phyloP scores from a whole-genome alignment of 148 eudicot species.

The Vaccinium myrtillus region DNA sequence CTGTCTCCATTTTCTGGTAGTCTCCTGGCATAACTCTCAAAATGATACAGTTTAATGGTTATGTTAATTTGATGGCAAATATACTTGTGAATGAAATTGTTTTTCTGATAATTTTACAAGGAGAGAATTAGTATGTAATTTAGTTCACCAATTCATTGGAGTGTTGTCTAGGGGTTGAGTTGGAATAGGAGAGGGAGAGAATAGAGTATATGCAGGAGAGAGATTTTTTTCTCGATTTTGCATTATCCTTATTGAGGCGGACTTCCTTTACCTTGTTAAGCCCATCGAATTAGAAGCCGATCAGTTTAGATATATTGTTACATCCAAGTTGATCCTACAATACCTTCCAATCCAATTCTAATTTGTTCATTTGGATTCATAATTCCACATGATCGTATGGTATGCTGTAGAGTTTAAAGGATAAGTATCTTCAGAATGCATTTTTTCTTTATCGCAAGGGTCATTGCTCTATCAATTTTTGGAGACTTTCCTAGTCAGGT shows the following conservation, averaged over 20 bases:
- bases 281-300: neutral
- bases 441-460: neutral
- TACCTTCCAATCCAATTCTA: neutral
- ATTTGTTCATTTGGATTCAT: neutral
- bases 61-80: neutral
- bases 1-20: neutral
- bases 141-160: neutral
- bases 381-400: neutral
- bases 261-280: neutral
- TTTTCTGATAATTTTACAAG: neutral
- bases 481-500: neutral
- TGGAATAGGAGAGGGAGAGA: neutral
- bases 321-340: neutral
- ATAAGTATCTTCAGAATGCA: neutral
- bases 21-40: neutral
- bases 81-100: neutral
- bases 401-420: neutral
- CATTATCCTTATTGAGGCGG: neutral
- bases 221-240: neutral
- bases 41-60: neutral
- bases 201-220: neutral
- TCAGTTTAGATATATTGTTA: neutral
- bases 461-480: neutral
- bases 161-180: neutral
- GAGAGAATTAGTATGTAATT: neutral